Percentiles rank a stretch among this genome's conserved stretches.
These are phyloP conservation scores for Tephrocybe rancida DNA, from an alignment of 768 basidiomycete genomes.

Conservation along the genomic window DNA sequence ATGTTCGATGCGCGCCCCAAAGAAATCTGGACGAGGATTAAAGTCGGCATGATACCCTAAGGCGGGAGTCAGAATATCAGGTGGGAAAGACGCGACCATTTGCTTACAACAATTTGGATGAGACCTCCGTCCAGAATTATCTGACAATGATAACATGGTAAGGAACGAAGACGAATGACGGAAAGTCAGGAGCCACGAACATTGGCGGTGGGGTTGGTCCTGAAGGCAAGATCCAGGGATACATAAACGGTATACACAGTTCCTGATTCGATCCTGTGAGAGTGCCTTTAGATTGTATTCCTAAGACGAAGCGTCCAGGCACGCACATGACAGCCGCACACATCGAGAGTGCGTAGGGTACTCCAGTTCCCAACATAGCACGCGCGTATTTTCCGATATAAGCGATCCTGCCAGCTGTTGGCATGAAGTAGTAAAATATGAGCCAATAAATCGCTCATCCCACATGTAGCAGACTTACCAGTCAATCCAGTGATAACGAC, in stretches of 20 bases:
- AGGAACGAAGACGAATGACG: background rate
- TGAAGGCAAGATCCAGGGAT: slow-evolving; percentile 28
- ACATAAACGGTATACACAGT: slow-evolving; percentile 38
- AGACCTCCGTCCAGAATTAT: slow-evolving; percentile 18
- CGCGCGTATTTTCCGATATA: slow-evolving; percentile 30
- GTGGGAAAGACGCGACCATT: background rate
- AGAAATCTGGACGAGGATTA: slow-evolving; percentile 18
- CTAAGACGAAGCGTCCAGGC: no score
- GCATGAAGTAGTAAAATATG: no score
- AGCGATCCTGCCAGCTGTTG: slow-evolving; percentile 37
- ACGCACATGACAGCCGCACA: slow-evolving; percentile 38
- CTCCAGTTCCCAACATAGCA: slow-evolving; percentile 24
- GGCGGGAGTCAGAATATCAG: background rate
- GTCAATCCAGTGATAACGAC: slow-evolving; percentile 34
- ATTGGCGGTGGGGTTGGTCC: slow-evolving; percentile 22
- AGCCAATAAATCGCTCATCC: background rate
- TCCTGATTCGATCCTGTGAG: slow-evolving; percentile 39
- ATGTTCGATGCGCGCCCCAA: slow-evolving; percentile 8
- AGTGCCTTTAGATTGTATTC: background rate
- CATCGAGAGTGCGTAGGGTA: slow-evolving; percentile 32
- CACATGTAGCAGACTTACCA: slow-evolving; percentile 21
- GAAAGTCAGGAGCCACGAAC: slow-evolving; percentile 24
- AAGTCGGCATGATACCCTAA: slow-evolving; percentile 22
- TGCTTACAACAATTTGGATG: slow-evolving; percentile 20
- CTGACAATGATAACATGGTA: background rate